These are phyloP conservation scores for Ceratocystis papillata DNA, from an alignment of 2,329 filamentous ascomycete genomes.

Conservation along the genomic window DNA sequence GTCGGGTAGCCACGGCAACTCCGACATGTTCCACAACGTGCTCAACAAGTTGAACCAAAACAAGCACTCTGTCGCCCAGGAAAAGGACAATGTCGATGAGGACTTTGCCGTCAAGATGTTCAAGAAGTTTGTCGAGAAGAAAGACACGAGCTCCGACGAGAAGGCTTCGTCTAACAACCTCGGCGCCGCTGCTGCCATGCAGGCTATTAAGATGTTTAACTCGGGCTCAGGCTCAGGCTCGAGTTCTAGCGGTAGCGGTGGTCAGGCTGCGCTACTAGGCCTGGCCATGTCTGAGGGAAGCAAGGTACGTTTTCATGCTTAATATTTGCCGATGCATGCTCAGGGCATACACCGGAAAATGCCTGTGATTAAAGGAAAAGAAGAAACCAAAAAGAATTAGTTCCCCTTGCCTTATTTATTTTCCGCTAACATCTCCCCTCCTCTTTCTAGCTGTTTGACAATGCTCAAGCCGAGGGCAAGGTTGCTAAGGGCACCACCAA, in stretches of 20 bases:
- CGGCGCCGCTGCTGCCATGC: slow-evolving; percentile 67
- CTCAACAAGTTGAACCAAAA: slow-evolving; percentile 40
- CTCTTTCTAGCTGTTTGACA: slow-evolving; percentile 46
- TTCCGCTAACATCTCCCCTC: neutral
- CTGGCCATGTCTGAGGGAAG: slow-evolving; percentile 81
- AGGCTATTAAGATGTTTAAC: slow-evolving; percentile 70
- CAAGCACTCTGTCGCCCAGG: slow-evolving; percentile 39
- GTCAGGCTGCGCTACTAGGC: slow-evolving; percentile 68
- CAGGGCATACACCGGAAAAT: too few relatives aligned
- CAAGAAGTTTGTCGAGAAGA: slow-evolving; percentile 57
- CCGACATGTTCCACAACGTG: slow-evolving; percentile 41
- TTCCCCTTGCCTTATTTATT: neutral
- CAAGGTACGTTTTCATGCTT: slow-evolving; percentile 43
- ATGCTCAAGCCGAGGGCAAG: slow-evolving; percentile 45
- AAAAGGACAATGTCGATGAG: slow-evolving; percentile 40
- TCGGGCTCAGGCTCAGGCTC: slow-evolving; percentile 37
- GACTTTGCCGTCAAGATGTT: slow-evolving; percentile 61
- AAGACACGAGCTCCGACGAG: slow-evolving; percentile 38
- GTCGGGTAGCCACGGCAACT: slow-evolving; percentile 39
- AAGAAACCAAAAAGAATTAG: slow-evolving; percentile 13
- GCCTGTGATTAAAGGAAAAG: neutral
- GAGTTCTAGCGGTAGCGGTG: slow-evolving; percentile 13
- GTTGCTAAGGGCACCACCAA: slow-evolving; percentile 55
- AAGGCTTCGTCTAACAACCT: slow-evolving; percentile 43
- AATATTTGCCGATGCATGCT: too few relatives aligned